phyloP scores from a whole-genome alignment of 1,284 basidiomycete genomes.

The Rhodotorula sp. region DNA sequence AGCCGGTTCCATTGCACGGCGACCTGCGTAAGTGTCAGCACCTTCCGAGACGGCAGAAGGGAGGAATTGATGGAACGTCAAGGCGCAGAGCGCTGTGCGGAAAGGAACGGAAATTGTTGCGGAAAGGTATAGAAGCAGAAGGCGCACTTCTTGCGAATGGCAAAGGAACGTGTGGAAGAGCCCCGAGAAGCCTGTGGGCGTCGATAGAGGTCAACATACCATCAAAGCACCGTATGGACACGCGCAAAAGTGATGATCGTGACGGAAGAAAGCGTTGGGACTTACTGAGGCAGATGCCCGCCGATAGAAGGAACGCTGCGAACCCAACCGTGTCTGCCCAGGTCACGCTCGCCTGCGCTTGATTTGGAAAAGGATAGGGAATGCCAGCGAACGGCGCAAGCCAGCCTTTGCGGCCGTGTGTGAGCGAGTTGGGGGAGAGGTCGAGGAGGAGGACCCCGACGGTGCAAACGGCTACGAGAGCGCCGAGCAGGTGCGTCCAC shows the following conservation, averaged over 20 bases:
- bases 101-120: too few relatives aligned
- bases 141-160: constrained; percentile 38
- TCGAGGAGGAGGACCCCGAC: constrained; percentile 21
- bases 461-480: constrained; percentile 15
- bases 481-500: constrained; percentile 40
- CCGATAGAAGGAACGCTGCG: constrained; percentile 39
- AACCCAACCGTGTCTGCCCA: constrained; percentile 36
- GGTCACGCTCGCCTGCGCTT: constrained; percentile 27
- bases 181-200: constrained; percentile 33
- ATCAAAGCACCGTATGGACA: too few relatives aligned
- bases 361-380: constrained; percentile 29
- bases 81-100: too few relatives aligned
- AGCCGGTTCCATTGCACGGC: constrained; percentile 40
- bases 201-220: neutral
- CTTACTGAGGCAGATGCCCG: constrained; percentile 40
- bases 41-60: too few relatives aligned
- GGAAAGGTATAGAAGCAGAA: too few relatives aligned
- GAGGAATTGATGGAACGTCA: too few relatives aligned
- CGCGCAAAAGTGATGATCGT: neutral
- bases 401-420: constrained; percentile 19
- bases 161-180: constrained; percentile 40
- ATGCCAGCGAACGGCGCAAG: constrained; percentile 21
- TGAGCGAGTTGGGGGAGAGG: neutral
- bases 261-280: too few relatives aligned
- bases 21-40: too few relatives aligned